Evolutionary conservation across 495 filamentous ascomycete genomes (phyloP).

Genomic region (Cairneyella variabilis): DNA sequence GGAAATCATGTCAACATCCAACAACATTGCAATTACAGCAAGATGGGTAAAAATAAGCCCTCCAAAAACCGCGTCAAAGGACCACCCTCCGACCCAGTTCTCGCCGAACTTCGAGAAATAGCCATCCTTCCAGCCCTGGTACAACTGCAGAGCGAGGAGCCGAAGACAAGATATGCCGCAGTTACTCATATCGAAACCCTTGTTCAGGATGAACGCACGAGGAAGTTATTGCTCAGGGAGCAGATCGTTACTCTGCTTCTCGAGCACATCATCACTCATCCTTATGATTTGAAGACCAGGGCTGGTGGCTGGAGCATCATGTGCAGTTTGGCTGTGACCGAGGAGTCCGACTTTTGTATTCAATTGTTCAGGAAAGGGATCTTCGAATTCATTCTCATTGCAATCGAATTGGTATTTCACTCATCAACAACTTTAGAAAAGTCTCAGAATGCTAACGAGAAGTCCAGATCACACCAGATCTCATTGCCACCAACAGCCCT

Average conservation of each 20-base stretch:
- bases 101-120: slow-evolving; percentile 51
- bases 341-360: slow-evolving; percentile 58
- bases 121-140: slow-evolving; percentile 54
- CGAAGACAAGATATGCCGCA: slow-evolving; percentile 48
- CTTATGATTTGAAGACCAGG: slow-evolving; percentile 50
- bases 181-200: slow-evolving; percentile 53
- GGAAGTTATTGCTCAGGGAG: slow-evolving; percentile 57
- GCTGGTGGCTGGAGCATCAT: slow-evolving; percentile 60
- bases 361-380: slow-evolving; percentile 55
- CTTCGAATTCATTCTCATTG: too few relatives aligned
- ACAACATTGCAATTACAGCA: too few relatives aligned
- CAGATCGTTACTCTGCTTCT: slow-evolving; percentile 56
- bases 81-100: slow-evolving; percentile 49
- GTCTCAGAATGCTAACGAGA: too few relatives aligned
- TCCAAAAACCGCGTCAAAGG: slow-evolving; percentile 20
- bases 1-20: too few relatives aligned
- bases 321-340: slow-evolving; percentile 51
- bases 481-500: too few relatives aligned
- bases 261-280: slow-evolving; percentile 56
- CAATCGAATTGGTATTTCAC: too few relatives aligned
- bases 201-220: slow-evolving; percentile 50
- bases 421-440: too few relatives aligned
- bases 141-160: slow-evolving; percentile 50
- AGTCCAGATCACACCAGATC: slow-evolving; percentile 40
- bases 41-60: slow-evolving; percentile 27